phyloP scores from a whole-genome alignment of 495 filamentous ascomycete species.

The Entonaema liquescens region DNA sequence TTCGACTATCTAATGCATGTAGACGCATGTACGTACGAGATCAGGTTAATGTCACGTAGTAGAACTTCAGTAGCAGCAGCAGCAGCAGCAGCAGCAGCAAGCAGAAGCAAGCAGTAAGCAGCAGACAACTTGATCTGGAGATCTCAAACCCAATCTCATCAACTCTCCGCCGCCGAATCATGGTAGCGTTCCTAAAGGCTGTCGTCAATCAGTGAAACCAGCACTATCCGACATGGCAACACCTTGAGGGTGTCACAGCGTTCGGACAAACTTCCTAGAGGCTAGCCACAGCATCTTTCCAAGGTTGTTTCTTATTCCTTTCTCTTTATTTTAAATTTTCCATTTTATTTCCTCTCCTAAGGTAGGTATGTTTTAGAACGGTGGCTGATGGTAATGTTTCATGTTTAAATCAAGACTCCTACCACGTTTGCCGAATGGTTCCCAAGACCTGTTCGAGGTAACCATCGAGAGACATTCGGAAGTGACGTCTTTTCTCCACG shows the following conservation, averaged over 20 bases:
- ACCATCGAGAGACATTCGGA: constrained; percentile 40
- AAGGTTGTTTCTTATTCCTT: neutral
- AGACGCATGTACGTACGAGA: constrained; percentile 18
- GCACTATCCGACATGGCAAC: constrained; percentile 38
- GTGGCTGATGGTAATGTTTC: constrained; percentile 45
- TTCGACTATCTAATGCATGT: constrained; percentile 11
- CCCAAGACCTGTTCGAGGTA: constrained; percentile 26
- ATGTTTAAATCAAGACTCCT: constrained; percentile 41
- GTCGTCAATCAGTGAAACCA: constrained; percentile 40
- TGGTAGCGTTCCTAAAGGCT: constrained; percentile 8
- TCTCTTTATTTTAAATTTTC: neutral
- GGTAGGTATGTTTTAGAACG: constrained; percentile 22
- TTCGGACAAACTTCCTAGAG: constrained; percentile 36
- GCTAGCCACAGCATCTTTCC: constrained; percentile 6
- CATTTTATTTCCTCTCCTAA: neutral
- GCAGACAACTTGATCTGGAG: constrained; percentile 22
- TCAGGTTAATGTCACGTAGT: constrained; percentile 34
- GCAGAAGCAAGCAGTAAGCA: neutral
- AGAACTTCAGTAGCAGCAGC: neutral
- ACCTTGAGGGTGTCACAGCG: constrained; percentile 34
- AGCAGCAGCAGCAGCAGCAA: neutral
- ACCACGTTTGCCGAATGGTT: constrained; percentile 30
- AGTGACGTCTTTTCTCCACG: constrained; percentile 32
- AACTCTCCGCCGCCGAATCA: constrained; percentile 31
- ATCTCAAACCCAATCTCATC: constrained; percentile 43